phyloP scores from a whole-genome alignment of 2,329 filamentous ascomycete species.

The Aspergillus intermedius region DNA sequence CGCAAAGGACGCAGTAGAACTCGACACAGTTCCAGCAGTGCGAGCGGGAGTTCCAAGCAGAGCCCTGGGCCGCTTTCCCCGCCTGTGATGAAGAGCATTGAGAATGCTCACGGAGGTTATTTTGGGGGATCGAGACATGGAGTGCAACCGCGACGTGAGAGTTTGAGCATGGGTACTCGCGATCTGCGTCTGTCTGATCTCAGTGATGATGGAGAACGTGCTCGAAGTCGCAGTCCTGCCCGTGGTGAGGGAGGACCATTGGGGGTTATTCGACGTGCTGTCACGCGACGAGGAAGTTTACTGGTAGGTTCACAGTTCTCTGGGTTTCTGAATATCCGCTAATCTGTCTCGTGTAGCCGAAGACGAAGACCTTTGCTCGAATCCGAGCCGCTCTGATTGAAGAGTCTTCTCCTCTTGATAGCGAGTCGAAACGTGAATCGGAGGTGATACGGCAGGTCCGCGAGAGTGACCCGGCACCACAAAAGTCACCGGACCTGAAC shows the following conservation, averaged over 20 bases:
- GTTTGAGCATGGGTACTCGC: conserved; percentile 83
- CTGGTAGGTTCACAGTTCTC: conserved; percentile 55
- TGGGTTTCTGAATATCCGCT: conserved; percentile 1
- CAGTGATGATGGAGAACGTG: conserved; percentile 67
- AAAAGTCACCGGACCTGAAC: conserved; percentile 40
- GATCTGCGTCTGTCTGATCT: conserved; percentile 74
- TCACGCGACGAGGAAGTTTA: conserved; percentile 82
- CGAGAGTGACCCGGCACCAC: conserved; percentile 69
- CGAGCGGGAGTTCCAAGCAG: conserved; percentile 60
- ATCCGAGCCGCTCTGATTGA: conserved; percentile 86
- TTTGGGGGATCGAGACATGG: conserved; percentile 47
- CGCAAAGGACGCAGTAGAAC: conserved; percentile 51
- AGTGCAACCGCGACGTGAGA: conserved; percentile 64
- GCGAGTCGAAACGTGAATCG: conserved; percentile 81
- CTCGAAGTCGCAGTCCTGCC: conserved; percentile 30
- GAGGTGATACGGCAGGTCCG: conserved; percentile 94
- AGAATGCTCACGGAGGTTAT: conserved; percentile 47
- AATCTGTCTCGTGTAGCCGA: conserved; percentile 55
- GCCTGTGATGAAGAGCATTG: conserved; percentile 54
- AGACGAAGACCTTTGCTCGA: conserved; percentile 90
- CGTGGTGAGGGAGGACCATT: conserved; percentile 52
- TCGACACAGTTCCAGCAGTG: conserved; percentile 60
- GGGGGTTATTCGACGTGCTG: conserved; percentile 72
- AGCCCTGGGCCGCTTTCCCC: conserved; percentile 71
- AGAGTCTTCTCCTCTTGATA: conserved; percentile 79